phyloP scores from a whole-genome alignment of 108 stramenopile species.

The Stephanodiscus minutulus region DNA sequence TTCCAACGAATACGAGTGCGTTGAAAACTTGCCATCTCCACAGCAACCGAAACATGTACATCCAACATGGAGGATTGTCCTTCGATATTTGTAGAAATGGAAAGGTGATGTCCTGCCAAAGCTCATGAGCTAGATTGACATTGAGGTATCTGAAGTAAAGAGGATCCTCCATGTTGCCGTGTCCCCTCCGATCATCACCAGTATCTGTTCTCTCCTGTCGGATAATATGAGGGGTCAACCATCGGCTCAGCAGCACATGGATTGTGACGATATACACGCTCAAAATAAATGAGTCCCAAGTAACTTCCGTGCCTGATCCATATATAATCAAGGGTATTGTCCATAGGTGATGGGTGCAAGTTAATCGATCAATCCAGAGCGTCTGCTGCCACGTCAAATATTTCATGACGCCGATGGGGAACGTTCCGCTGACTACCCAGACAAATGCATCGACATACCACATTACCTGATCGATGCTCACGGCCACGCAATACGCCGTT shows the following conservation, averaged over 20 bases:
- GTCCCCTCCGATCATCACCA: neutral
- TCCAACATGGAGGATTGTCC: conserved; percentile 45
- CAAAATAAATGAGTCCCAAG: conserved; percentile 49
- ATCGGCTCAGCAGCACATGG: conserved; percentile 63
- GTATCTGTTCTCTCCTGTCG: conserved; percentile 8
- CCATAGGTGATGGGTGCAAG: conserved; percentile 85
- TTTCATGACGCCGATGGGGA: conserved; percentile 75
- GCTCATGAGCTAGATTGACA: conserved; percentile 69
- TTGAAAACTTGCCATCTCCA: conserved; percentile 74
- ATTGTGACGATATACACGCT: conserved; percentile 56
- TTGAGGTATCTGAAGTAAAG: conserved; percentile 60
- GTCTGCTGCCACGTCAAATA: conserved; percentile 80
- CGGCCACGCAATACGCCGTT: conserved; percentile 63
- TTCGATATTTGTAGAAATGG: conserved; percentile 58
- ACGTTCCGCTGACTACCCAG: conserved; percentile 49
- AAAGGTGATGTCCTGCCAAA: conserved; percentile 73
- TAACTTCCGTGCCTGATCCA: conserved; percentile 40
- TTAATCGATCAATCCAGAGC: conserved; percentile 59
- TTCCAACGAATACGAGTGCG: conserved; percentile 47
- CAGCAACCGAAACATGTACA: conserved; percentile 62
- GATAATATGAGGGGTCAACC: conserved; percentile 63
- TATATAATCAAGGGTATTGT: conserved; percentile 77
- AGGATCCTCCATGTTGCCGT: conserved; percentile 23
- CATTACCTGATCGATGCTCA: conserved; percentile 79
- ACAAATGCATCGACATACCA: conserved; percentile 73